These are phyloP conservation scores for Klebsormidium nitens DNA, from an alignment of 139 green algal genomes.

Conservation along the genomic window DNA sequence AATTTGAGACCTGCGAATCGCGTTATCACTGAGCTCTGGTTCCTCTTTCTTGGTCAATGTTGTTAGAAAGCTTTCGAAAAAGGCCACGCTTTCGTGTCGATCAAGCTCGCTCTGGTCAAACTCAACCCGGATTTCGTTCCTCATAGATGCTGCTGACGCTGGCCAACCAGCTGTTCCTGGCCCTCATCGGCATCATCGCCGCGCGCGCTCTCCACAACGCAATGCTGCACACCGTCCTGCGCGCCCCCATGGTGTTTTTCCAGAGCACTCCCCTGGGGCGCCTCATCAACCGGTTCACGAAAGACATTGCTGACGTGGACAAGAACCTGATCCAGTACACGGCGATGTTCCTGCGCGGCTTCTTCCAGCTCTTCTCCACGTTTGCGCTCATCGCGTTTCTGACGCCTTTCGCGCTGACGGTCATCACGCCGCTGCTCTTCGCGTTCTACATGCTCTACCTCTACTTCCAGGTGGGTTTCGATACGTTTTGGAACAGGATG, in stretches of 20 bases:
- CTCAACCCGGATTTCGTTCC: too few relatives aligned
- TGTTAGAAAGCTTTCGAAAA: too few relatives aligned
- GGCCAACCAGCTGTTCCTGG: conserved; percentile 15
- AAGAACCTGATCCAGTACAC: conserved; percentile 26
- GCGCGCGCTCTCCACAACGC: conserved; percentile 29
- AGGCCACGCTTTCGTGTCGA: too few relatives aligned
- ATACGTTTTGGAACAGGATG: too few relatives aligned
- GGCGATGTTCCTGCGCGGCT: conserved; percentile 32
- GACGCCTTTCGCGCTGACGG: conserved; percentile 30
- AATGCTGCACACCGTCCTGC: conserved; percentile 53
- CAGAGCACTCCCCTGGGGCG: conserved; percentile 84
- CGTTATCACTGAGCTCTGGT: too few relatives aligned
- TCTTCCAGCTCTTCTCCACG: conserved; percentile 36
- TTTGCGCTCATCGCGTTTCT: conserved; percentile 33
- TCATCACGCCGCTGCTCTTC: conserved; percentile 38
- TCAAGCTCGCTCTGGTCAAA: too few relatives aligned
- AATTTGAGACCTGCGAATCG: too few relatives aligned
- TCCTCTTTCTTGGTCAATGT: too few relatives aligned
- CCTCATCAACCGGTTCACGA: conserved; percentile 80
- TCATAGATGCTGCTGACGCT: not conserved
- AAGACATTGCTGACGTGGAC: conserved; percentile 40
- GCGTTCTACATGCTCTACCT: conserved; percentile 45
- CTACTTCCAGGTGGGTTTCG: too few relatives aligned
- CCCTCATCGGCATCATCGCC: conserved; percentile 15
- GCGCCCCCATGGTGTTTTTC: conserved; percentile 86